A percentile compares a stretch with the other conserved stretches of the same genome.
Evolutionary conservation across 2,329 filamentous ascomycete genomes (phyloP).

Genomic region (Nemania sp.): DNA sequence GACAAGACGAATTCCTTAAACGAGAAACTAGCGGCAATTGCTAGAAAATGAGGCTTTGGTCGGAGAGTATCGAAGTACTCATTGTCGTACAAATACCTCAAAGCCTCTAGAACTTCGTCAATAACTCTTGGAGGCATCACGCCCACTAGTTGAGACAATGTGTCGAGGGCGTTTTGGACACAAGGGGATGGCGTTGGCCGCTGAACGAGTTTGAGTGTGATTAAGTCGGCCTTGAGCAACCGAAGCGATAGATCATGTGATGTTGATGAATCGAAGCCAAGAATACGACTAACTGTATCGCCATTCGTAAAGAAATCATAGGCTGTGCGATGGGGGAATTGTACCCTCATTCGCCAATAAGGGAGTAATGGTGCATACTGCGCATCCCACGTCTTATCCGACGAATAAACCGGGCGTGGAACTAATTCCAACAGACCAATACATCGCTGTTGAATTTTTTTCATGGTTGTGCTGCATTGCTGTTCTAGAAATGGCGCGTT

Average conservation of each 20-base stretch:
- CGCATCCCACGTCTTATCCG: not conserved
- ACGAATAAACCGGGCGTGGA: not conserved
- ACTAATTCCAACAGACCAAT: not conserved
- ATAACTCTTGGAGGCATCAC: not conserved
- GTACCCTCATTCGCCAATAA: not conserved
- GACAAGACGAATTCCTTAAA: not conserved
- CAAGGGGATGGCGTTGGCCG: not conserved
- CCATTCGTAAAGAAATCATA: not conserved
- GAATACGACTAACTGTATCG: not conserved
- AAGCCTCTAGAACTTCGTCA: not conserved
- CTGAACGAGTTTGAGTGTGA: not conserved
- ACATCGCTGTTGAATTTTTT: not conserved
- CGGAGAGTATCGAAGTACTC: not conserved
- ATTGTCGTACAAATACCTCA: not conserved
- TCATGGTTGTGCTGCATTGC: not conserved
- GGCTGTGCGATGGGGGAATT: not conserved
- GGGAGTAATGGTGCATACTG: not conserved
- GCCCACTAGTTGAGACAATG: not conserved
- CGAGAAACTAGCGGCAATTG: not conserved
- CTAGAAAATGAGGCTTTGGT: not conserved
- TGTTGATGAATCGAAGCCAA: not conserved
- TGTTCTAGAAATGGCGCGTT: not conserved
- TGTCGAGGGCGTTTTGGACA: not conserved
- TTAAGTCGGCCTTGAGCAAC: not conserved
- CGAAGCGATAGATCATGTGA: not conserved